These are phyloP conservation scores for Eucalyptus cladocalyx DNA, from an alignment of 345 rosid genomes.

Conservation along the genomic window DNA sequence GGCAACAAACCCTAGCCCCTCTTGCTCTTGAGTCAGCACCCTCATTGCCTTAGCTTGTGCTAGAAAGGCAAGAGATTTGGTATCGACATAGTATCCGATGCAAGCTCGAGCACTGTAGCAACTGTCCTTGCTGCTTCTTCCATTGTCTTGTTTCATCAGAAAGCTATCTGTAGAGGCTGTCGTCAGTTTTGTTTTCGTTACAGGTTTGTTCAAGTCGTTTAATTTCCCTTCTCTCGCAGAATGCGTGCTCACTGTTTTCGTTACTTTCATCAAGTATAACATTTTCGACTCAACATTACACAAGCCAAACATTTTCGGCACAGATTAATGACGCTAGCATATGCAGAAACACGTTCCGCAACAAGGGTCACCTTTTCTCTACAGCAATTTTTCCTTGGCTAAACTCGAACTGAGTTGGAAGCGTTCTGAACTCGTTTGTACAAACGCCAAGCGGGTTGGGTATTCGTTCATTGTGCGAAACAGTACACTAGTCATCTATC, in stretches of 20 bases:
- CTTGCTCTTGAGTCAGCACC: neutral
- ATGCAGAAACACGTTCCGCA: neutral
- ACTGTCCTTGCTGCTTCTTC: neutral
- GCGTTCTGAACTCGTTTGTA: neutral
- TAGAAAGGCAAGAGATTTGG: neutral
- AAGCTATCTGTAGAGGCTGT: neutral
- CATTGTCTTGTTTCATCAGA: neutral
- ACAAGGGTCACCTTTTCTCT: neutral
- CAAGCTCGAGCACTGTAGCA: neutral
- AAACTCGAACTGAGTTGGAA: neutral
- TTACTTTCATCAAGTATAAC: neutral
- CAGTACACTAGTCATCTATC: neutral
- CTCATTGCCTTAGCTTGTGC: neutral
- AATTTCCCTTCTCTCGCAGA: neutral
- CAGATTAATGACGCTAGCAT: neutral
- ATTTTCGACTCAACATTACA: neutral
- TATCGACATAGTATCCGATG: neutral
- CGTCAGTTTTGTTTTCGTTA: neutral
- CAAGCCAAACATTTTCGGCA: neutral
- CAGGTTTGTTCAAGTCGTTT: neutral
- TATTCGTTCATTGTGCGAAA: neutral
- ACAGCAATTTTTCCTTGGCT: neutral
- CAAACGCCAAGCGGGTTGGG: neutral
- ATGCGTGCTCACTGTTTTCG: neutral
- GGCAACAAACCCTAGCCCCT: neutral